Percentiles rank a stretch among this genome's conserved stretches.
Conservation (phyloP, 1,284 basidiomycete species). For the Sanghuangporus baumii region DNA sequence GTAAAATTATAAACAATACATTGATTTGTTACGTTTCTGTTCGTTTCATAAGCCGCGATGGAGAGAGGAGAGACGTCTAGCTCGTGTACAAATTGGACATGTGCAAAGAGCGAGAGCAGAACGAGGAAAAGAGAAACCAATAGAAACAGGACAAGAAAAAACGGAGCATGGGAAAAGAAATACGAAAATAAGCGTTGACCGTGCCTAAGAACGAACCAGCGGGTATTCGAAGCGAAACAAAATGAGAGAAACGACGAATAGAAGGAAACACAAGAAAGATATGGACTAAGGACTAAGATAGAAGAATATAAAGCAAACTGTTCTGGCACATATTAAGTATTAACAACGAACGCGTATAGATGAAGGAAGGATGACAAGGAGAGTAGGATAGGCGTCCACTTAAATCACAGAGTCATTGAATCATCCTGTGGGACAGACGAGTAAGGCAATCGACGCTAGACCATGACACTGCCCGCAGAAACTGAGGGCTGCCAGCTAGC, state of each 20-base stretch:
- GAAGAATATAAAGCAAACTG: not conserved
- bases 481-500: conserved; percentile 4
- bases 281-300: not conserved
- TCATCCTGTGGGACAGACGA: too few relatives aligned
- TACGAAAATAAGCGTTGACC: not conserved
- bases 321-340: not conserved
- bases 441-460: not conserved
- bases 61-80: not conserved
- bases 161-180: not conserved
- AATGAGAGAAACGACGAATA: not conserved
- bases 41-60: not conserved
- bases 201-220: not conserved
- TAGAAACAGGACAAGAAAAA: not conserved
- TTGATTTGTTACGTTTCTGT: not conserved
- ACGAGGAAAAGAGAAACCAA: not conserved
- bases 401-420: too few relatives aligned
- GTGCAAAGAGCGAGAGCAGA: not conserved
- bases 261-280: not conserved
- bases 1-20: not conserved
- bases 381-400: too few relatives aligned
- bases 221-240: not conserved
- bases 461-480: conserved; percentile 10
- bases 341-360: not conserved
- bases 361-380: not conserved
- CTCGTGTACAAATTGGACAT: not conserved